Base-by-base conservation (phyloP, 2,329 filamentous ascomycete species). In the Hymenoscyphus albidus region DNA sequence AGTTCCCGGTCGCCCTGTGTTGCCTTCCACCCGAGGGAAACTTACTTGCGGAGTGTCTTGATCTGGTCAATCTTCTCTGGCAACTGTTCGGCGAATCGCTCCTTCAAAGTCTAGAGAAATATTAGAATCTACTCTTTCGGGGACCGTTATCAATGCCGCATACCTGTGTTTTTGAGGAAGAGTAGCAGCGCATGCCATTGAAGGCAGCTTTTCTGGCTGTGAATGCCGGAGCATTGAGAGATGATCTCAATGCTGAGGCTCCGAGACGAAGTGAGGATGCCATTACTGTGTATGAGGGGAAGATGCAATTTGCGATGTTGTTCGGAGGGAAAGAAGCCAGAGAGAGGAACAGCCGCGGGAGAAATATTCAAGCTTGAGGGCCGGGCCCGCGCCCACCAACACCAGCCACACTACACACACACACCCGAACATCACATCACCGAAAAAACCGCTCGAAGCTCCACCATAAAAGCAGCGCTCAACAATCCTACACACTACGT, bases 61-160 rank as follows among this genome's bases (percentile, higher is more conserved):
- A 99, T 93, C 88, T 98, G 92, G 83, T 99, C 95, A 78, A 97
- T 90, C 88, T 98, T 96, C 79, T 89, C 92, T 74, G 95, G 95
- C 69, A 99, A 85, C 77, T 94, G 90, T 80, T 95, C 93, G 78
- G 94, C 94, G 80, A 99, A 98, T 78, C 93, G 94, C 80, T 99
- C 95, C 86, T 99, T 99, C 78, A 99, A 83, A 74, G 93, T 93
- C 95, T 99, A 61, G 9, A 22, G 27, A 38, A 27, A 22, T 59
- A 31, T 38, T 48, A 18, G 40, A 40, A 27, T 48, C 6, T 13
- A 44, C 35, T 27, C 58, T 31, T 39, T 58, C 32, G 56, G 40
- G 58, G 58, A 38, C 38, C 58, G 18, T 12, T n/a, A 51, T 31
- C 27, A 61, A 48, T 51, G 54, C 54, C 10, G n/a, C 59, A 76